Evolutionary conservation across 2,329 filamentous ascomycete genomes (phyloP), one percentile per base, ranked within the genome.

Genomic region (Knoxdaviesia capensis): DNA sequence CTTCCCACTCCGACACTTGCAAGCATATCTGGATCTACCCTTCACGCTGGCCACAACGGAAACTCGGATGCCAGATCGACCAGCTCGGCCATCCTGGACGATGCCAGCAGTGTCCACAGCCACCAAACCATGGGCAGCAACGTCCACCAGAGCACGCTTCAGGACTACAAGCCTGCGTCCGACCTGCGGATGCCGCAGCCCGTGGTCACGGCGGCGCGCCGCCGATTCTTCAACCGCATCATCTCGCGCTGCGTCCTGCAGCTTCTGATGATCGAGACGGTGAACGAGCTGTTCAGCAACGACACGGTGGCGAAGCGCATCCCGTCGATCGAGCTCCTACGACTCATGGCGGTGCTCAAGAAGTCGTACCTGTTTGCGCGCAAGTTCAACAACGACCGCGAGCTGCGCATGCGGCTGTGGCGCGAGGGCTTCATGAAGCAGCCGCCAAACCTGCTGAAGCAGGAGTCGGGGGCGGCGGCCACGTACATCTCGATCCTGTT

Each of bases 401-500:
- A 96, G 50, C 67, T 99, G 34, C 77, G 90, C 38, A 93, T 93
- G 70, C 76, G 84, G 11, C 68, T 99, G 11, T 98, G 92, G 85
- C 72, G 86, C 41, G 90, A 98, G 57, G 90, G 92, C 1, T 99
- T 98, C 68, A 99, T 99, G 90, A 94, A 93, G 62, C 90, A 98
- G 56, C 88, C 90, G 10, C 90, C 90, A 3, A 99, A 99, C 53
- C 68, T 99, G 8, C 71, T 99, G 31, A 98, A 98, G 63, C 90
- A 99, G 57, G 90, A 99, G 62, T 84, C 76, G 46, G 88, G 90
- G 36, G 83, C 80, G 43, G 90, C 90, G 1, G 83, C 84, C 3
- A 94, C 92, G 1, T 99, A 98, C 56, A 85, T 98, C 34, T 81
- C 81, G 47, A 98, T 99, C 49, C 65, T 99, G 31, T 85, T 98